A percentile compares a stretch with the other conserved stretches of the same genome.
phyloP scores from a whole-genome alignment of 257 asterid genomes.

The Primulina tabacum region DNA sequence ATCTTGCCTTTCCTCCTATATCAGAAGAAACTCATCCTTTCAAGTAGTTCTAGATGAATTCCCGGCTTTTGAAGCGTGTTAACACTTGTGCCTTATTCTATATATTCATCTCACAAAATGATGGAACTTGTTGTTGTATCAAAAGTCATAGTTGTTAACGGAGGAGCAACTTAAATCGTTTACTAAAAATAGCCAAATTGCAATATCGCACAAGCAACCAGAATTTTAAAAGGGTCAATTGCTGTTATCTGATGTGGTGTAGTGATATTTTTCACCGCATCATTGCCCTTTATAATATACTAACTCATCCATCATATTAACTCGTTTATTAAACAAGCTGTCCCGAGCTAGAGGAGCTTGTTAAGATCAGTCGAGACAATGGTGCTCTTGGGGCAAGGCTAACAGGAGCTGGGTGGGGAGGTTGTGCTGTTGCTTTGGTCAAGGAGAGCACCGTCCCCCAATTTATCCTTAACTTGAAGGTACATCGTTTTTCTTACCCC shows the following conservation, averaged over 20 bases:
- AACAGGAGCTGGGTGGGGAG: conserved; percentile 99
- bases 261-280: neutral
- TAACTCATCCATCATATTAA: neutral
- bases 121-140: neutral
- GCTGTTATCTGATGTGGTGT: neutral
- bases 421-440: conserved; percentile 90
- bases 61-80: too few relatives aligned
- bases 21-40: too few relatives aligned
- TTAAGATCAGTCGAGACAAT: conserved; percentile 58
- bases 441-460: conserved; percentile 75
- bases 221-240: neutral
- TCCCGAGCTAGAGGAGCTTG: conserved; percentile 93
- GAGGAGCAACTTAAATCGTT: too few relatives aligned
- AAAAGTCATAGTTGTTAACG: neutral
- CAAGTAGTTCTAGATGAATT: too few relatives aligned
- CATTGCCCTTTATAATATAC: neutral
- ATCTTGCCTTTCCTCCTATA: too few relatives aligned
- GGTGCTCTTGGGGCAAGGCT: conserved; percentile 97
- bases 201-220: neutral
- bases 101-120: too few relatives aligned
- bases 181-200: neutral
- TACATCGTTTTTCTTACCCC: conserved; percentile 13
- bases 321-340: conserved; percentile 43
- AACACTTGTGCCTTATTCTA: too few relatives aligned
- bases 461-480: conserved; percentile 86